Evolutionary conservation across 2,329 filamentous ascomycete genomes (phyloP).

Genomic region (Zelopaecilomyces penicillatus): DNA sequence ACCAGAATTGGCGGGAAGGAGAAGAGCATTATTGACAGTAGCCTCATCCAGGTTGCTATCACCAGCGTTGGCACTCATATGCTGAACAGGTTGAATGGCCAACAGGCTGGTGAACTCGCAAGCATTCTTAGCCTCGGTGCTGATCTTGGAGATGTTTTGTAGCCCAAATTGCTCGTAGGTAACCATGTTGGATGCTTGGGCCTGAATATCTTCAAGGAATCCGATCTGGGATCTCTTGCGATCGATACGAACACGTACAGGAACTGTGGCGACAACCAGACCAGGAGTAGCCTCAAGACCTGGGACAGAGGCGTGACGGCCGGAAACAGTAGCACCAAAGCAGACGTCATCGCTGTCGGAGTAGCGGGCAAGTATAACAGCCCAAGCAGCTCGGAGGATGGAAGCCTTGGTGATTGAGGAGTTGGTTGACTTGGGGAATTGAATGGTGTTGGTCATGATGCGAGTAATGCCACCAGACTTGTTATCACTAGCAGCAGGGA

Average conservation of each 20-base stretch:
- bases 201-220: constrained; percentile 1
- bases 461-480: neutral
- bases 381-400: neutral
- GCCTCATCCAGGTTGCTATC: too few relatives aligned
- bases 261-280: constrained; percentile 14
- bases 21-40: too few relatives aligned
- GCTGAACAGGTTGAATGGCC: constrained; percentile 1
- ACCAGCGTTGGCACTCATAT: neutral
- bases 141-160: neutral
- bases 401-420: constrained; percentile 10
- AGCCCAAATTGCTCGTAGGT: constrained; percentile 4
- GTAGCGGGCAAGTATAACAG: neutral
- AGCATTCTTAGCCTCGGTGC: constrained; percentile 1
- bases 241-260: constrained; percentile 3
- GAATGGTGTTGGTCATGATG: constrained; percentile 4
- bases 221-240: neutral
- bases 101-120: constrained; percentile 3
- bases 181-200: constrained; percentile 4
- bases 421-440: neutral
- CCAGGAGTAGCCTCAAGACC: constrained; percentile 14
- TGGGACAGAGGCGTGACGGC: constrained; percentile 12
- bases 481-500: constrained; percentile 1
- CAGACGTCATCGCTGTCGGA: neutral
- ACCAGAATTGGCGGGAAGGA: neutral
- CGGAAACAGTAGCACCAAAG: neutral